These are phyloP conservation scores for Bothriochloa decipiens DNA, from an alignment of 176 grass and related monocot genomes.

Conservation along the genomic window DNA sequence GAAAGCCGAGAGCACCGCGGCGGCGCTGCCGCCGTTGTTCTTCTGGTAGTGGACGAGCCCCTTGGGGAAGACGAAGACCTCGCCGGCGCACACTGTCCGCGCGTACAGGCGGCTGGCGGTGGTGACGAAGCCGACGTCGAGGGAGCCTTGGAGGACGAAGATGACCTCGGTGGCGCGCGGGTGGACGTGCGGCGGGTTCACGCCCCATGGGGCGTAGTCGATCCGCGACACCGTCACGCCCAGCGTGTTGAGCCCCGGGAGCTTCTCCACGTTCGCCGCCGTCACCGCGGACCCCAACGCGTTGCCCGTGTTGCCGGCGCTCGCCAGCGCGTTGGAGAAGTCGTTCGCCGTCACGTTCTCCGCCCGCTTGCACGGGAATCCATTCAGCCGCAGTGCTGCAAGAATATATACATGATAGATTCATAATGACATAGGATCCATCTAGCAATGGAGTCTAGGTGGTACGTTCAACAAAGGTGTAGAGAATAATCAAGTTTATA, in stretches of 20 bases:
- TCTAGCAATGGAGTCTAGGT: too few relatives aligned
- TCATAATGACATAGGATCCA: too few relatives aligned
- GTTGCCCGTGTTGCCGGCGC: constrained; percentile 48
- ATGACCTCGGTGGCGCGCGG: constrained; percentile 77
- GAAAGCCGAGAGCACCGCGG: constrained; percentile 54
- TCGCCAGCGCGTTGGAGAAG: constrained; percentile 51
- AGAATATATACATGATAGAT: too few relatives aligned
- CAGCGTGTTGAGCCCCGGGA: constrained; percentile 70
- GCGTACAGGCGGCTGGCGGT: constrained; percentile 50
- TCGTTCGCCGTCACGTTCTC: constrained; percentile 47
- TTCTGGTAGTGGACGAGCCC: constrained; percentile 76
- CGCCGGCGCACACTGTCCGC: constrained; percentile 55
- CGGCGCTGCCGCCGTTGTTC: constrained; percentile 48
- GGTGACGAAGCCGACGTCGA: constrained; percentile 82
- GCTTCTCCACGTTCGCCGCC: constrained; percentile 46
- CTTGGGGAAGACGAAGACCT: constrained; percentile 65
- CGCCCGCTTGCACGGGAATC: constrained; percentile 64
- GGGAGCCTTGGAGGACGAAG: constrained; percentile 58
- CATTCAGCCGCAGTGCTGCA: constrained; percentile 61
- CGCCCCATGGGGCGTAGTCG: constrained; percentile 57
- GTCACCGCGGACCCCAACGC: constrained; percentile 50
- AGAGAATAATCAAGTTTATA: too few relatives aligned
- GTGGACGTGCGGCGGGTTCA: constrained; percentile 79
- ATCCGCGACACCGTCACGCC: constrained; percentile 71
- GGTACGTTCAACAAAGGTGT: too few relatives aligned